These are phyloP conservation scores for Colletotrichum incanum DNA, from an alignment of 2,329 filamentous ascomycete species.

Conservation along the genomic window DNA sequence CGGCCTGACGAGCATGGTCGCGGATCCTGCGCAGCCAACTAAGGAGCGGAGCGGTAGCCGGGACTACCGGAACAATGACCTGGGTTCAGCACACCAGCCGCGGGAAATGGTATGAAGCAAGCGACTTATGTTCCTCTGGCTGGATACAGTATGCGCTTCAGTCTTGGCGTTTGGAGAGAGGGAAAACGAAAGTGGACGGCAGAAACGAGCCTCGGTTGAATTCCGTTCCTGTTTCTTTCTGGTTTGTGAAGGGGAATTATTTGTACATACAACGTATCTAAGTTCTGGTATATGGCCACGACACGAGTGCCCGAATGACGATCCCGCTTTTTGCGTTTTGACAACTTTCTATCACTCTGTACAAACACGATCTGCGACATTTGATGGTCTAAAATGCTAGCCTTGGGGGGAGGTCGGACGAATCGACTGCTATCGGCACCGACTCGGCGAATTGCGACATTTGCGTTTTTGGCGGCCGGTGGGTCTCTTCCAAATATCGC, in stretches of 20 bases:
- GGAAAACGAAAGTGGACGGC: slow-evolving; percentile 21
- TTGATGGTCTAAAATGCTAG: not conserved
- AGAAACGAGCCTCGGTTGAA: not conserved
- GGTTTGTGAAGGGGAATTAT: not conserved
- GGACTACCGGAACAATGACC: slow-evolving; percentile 36
- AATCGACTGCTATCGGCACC: slow-evolving; percentile 19
- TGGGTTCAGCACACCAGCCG: slow-evolving; percentile 41
- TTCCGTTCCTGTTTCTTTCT: not conserved
- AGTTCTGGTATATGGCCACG: not conserved
- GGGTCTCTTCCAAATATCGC: slow-evolving; percentile 1
- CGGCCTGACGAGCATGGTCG: slow-evolving; percentile 39
- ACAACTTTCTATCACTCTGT: not conserved
- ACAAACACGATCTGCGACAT: not conserved
- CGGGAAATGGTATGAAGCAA: slow-evolving; percentile 39
- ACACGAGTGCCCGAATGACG: slow-evolving; percentile 14
- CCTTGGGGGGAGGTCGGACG: slow-evolving; percentile 2
- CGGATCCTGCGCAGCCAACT: slow-evolving; percentile 30
- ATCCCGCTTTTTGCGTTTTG: not conserved
- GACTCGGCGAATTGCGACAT: slow-evolving; percentile 34
- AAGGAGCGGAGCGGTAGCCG: slow-evolving; percentile 40
- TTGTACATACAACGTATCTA: slow-evolving; percentile 27
- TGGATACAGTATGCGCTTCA: not conserved
- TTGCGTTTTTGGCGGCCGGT: not conserved
- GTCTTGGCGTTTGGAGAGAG: slow-evolving; percentile 2
- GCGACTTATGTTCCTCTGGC: not conserved